Percentiles rank a stretch among this genome's conserved stretches.
Evolutionary conservation across 106 monocot species (phyloP).

Genomic region (Ottelia alismoides): DNA sequence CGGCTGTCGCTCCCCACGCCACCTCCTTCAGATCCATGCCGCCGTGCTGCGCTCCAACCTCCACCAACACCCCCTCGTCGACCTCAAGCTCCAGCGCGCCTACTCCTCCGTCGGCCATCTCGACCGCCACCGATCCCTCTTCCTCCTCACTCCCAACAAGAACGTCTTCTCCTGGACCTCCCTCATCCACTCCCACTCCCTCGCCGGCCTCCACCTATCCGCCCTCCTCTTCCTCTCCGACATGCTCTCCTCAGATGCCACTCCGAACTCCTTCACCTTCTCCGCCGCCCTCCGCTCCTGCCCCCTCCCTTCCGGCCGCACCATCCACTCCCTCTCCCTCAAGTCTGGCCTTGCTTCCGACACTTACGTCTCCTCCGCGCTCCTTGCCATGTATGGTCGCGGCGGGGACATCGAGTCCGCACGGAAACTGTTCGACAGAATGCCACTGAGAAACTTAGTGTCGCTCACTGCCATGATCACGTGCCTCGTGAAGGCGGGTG

Average conservation of each 20-base stretch:
- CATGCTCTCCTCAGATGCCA: constrained; percentile 29
- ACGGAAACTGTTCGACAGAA: constrained; percentile 35
- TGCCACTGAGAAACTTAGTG: constrained; percentile 33
- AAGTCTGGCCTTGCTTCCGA: constrained; percentile 28
- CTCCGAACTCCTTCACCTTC: constrained; percentile 58
- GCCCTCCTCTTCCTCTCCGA: constrained; percentile 46
- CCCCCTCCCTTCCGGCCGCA: constrained; percentile 19
- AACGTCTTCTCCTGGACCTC: constrained; percentile 62
- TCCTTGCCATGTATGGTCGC: constrained; percentile 78
- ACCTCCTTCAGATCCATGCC: constrained; percentile 47
- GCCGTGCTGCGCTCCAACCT: constrained; percentile 42
- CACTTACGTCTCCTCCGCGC: constrained; percentile 56
- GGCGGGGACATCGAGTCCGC: constrained; percentile 36
- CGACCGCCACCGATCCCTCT: constrained; percentile 42
- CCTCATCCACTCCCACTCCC: constrained; percentile 54
- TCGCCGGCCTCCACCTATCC: constrained; percentile 22
- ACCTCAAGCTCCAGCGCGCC: constrained; percentile 76
- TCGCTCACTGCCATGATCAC: constrained; percentile 69
- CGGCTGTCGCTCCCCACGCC: constrained; percentile 19
- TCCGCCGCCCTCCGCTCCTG: constrained; percentile 59
- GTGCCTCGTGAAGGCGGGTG: constrained; percentile 43
- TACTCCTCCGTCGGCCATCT: constrained; percentile 46
- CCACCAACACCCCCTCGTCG: constrained; percentile 37
- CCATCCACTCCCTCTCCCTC: constrained; percentile 44
- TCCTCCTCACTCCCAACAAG: constrained; percentile 35